A percentile compares a stretch with the other conserved stretches of the same genome.
Evolutionary conservation across 805 yeast genomes (phyloP).

Genomic region (Pichia manshurica): DNA sequence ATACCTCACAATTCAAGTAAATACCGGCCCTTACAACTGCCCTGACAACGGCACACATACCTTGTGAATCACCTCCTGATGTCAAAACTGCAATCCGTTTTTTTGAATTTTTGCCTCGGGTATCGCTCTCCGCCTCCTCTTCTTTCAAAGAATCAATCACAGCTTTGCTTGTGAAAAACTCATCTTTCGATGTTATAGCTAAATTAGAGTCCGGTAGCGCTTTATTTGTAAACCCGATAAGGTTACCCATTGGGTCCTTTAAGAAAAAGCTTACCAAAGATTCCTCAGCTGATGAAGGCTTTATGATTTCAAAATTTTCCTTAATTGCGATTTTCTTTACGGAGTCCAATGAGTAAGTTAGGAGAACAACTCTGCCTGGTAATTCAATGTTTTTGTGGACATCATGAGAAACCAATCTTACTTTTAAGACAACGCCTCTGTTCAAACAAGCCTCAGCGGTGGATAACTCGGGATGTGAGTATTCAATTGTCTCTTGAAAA

Average conservation of each 20-base stretch:
- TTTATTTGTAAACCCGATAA: slow-evolving; percentile 48
- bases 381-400: slow-evolving; percentile 31
- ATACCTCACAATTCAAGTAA: slow-evolving; percentile 80
- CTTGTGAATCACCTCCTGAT: slow-evolving; percentile 98
- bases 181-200: slow-evolving; percentile 7
- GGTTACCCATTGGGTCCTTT: slow-evolving; percentile 62
- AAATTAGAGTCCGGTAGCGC: slow-evolving; percentile 18
- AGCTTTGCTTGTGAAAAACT: slow-evolving; percentile 12
- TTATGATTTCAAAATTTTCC: slow-evolving; percentile 18
- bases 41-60: slow-evolving; percentile 95
- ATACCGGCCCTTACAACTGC: slow-evolving; percentile 94
- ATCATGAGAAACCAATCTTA: slow-evolving; percentile 37
- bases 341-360: slow-evolving; percentile 34
- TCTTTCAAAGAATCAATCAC: slow-evolving; percentile 1
- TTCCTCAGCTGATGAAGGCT: slow-evolving; percentile 11
- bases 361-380: slow-evolving; percentile 36
- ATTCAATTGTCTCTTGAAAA: slow-evolving; percentile 34
- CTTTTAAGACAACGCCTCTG: slow-evolving; percentile 43
- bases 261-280: slow-evolving; percentile 30
- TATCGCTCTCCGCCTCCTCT: neutral
- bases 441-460: slow-evolving; percentile 15
- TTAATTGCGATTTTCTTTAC: slow-evolving; percentile 20
- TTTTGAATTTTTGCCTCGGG: neutral
- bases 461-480: slow-evolving; percentile 18
- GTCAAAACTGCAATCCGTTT: slow-evolving; percentile 85